Conservation (phyloP, 2,329 filamentous ascomycete species). For the Emydomyces testavorans region DNA sequence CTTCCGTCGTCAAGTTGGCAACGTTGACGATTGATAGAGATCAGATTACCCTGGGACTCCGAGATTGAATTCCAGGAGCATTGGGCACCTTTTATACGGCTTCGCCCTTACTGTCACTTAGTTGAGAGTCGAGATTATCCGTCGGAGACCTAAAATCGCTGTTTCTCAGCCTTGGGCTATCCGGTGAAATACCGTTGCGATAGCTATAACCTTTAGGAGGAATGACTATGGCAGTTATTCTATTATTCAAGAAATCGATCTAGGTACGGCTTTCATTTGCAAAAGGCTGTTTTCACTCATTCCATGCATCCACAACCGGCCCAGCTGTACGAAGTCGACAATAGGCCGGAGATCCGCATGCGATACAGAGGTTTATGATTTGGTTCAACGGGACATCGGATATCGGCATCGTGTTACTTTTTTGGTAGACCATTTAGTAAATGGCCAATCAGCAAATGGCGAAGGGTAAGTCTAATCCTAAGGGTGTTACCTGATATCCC, state of each 20-base stretch:
- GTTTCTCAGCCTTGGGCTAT: slow-evolving; percentile 3
- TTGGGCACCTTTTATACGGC: slow-evolving; percentile 1
- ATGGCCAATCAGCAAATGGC: no score
- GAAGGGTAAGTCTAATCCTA: no score
- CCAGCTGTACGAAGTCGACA: slow-evolving; percentile 65
- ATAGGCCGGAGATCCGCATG: neutral
- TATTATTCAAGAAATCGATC: neutral
- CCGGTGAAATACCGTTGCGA: neutral
- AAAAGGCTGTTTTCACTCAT: slow-evolving; percentile 42
- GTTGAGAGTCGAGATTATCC: slow-evolving; percentile 1
- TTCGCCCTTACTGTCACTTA: neutral
- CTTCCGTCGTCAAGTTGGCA: neutral
- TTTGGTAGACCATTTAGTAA: no score
- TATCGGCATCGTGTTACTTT: slow-evolving; percentile 6
- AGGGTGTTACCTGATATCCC: no score
- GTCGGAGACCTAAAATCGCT: neutral
- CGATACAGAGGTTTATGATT: slow-evolving; percentile 2
- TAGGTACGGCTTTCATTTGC: neutral
- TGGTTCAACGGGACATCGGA: slow-evolving; percentile 6
- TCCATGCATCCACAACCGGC: slow-evolving; percentile 91
- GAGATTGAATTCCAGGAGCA: neutral
- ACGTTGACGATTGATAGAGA: neutral
- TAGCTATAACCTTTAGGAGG: slow-evolving; percentile 4
- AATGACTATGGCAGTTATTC: slow-evolving; percentile 1
- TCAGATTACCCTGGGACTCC: neutral